These are phyloP conservation scores for Trichoderma parareesei DNA, from an alignment of 495 filamentous ascomycete genomes.

Conservation along the genomic window DNA sequence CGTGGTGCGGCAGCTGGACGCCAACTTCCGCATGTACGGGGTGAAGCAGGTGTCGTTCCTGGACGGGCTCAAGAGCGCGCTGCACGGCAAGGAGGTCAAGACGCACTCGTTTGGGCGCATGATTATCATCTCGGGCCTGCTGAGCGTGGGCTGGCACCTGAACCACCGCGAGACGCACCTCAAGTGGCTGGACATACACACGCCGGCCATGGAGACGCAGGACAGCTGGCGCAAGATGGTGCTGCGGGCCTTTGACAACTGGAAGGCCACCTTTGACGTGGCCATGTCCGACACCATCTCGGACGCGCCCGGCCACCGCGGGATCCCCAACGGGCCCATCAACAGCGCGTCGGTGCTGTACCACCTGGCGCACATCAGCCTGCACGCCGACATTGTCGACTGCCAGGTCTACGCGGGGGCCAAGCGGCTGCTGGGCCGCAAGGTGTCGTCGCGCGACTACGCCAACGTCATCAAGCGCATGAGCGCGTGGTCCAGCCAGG, in stretches of 20 bases:
- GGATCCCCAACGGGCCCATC: conserved; percentile 64
- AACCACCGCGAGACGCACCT: conserved; percentile 91
- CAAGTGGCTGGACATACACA: conserved; percentile 63
- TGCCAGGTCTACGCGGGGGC: conserved; percentile 91
- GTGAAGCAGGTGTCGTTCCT: conserved; percentile 80
- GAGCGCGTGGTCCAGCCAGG: conserved; percentile 75
- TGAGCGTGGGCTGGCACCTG: conserved; percentile 94
- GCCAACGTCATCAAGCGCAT: conserved; percentile 70
- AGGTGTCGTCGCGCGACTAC: conserved; percentile 74
- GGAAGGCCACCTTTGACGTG: conserved; percentile 85
- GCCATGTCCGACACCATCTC: conserved; percentile 41
- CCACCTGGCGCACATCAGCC: conserved; percentile 88
- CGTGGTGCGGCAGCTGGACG: conserved; percentile 77
- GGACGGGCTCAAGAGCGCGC: conserved; percentile 79
- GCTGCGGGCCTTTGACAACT: conserved; percentile 82
- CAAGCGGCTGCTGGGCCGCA: conserved; percentile 71
- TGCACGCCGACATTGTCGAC: conserved; percentile 90
- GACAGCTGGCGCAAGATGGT: conserved; percentile 85
- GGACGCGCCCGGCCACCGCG: conserved; percentile 28
- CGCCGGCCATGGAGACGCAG: conserved; percentile 65
- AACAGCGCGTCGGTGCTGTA: conserved; percentile 83
- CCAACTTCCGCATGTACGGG: conserved; percentile 73
- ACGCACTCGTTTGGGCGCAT: conserved; percentile 92
- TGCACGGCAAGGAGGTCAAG: conserved; percentile 78
- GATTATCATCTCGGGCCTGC: conserved; percentile 87